Evolutionary conservation across 768 basidiomycete genomes (phyloP).

Genomic region (Flagelloscypha sp.): DNA sequence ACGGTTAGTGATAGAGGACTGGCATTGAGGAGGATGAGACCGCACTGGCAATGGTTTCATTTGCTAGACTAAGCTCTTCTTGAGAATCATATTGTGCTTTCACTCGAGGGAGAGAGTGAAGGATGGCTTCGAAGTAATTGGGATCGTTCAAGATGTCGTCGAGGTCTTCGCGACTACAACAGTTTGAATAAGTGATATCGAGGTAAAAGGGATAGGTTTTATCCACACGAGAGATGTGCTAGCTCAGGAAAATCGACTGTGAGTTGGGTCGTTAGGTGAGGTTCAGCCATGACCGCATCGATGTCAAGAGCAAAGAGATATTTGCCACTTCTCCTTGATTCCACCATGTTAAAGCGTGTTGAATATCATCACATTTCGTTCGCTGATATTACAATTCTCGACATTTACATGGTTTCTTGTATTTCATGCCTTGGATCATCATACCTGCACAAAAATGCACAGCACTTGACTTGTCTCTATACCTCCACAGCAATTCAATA

Average conservation of each 20-base stretch:
- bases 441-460: too few relatives aligned
- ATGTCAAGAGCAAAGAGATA: too few relatives aligned
- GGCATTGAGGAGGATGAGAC: constrained; percentile 11
- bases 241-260: constrained; percentile 67
- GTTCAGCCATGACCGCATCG: too few relatives aligned
- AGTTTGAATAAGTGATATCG: constrained; percentile 5
- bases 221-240: constrained; percentile 57
- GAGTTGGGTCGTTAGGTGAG: constrained; percentile 36
- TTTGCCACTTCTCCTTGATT: too few relatives aligned
- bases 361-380: too few relatives aligned
- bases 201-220: background rate
- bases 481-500: too few relatives aligned
- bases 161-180: constrained; percentile 74
- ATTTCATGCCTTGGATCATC: too few relatives aligned
- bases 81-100: constrained; percentile 70
- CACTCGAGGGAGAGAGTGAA: constrained; percentile 71
- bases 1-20: constrained; percentile 5
- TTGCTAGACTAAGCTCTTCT: constrained; percentile 71
- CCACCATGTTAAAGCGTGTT: too few relatives aligned
- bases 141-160: constrained; percentile 81
- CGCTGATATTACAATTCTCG: too few relatives aligned
- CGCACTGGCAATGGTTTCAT: constrained; percentile 82
- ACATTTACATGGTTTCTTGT: too few relatives aligned
- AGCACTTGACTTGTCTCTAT: too few relatives aligned
- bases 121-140: constrained; percentile 77